Conservation (phyloP, 2,329 filamentous ascomycete species). For the Microcyclospora tardicrescens region DNA sequence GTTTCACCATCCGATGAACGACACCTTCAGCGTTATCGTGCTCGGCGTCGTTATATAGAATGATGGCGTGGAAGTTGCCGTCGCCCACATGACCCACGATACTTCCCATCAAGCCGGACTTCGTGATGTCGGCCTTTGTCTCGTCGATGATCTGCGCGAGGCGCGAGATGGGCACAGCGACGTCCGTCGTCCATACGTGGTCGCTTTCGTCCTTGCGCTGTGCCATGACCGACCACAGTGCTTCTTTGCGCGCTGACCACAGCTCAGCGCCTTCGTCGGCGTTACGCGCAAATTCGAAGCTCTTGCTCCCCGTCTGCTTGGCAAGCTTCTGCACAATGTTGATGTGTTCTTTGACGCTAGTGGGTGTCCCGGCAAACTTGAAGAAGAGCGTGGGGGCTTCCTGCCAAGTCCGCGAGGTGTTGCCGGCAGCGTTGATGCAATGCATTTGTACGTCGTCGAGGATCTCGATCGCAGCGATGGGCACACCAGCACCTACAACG, state of each 20-base stretch:
- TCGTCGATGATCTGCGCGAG: conserved; percentile 65
- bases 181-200: conserved; percentile 68
- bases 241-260: conserved; percentile 65
- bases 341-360: conserved; percentile 67
- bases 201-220: conserved; percentile 46
- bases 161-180: conserved; percentile 61
- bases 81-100: conserved; percentile 66
- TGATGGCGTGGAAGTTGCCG: conserved; percentile 59
- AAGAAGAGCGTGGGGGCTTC: conserved; percentile 62
- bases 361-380: conserved; percentile 57
- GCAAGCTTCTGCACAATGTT: conserved; percentile 50
- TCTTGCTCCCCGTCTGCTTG: conserved; percentile 46
- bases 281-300: conserved; percentile 55
- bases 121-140: conserved; percentile 53
- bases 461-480: conserved; percentile 83
- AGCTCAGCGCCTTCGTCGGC: conserved; percentile 54
- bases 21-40: conserved; percentile 53
- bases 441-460: conserved; percentile 84
- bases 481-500: conserved; percentile 69
- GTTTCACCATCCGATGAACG: conserved; percentile 74
- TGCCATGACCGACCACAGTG: conserved; percentile 59
- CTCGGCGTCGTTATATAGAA: conserved; percentile 55
- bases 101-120: conserved; percentile 48
- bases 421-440: conserved; percentile 55
- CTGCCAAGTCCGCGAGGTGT: conserved; percentile 51